Conservation (phyloP, 768 basidiomycete genomes). For the Tulasnella sp. region DNA sequence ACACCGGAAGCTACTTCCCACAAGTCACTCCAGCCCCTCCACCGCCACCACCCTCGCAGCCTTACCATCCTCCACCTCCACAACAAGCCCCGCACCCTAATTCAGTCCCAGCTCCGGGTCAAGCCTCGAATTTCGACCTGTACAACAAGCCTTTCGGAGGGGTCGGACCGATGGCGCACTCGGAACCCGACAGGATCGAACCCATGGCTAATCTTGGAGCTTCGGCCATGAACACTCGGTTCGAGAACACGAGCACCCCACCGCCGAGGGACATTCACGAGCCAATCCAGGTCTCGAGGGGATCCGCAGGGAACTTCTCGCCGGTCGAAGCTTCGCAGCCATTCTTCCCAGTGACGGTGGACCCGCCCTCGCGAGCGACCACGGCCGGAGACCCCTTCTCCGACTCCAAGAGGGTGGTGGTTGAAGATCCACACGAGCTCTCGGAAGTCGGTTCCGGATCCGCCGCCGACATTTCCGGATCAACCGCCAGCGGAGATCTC, state of each 20-base stretch:
- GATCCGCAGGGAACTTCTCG: not conserved
- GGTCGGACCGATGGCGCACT: not conserved
- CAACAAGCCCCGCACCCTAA: not conserved
- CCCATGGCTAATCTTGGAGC: not conserved
- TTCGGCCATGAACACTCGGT: not conserved
- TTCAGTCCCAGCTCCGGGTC: not conserved
- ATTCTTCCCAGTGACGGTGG: not conserved
- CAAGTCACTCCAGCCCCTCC: not conserved
- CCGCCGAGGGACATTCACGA: not conserved
- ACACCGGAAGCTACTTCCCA: not conserved
- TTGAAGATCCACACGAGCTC: not conserved
- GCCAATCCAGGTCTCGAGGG: not conserved
- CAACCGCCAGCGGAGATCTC: not conserved
- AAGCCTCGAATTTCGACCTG: not conserved
- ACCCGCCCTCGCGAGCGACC: not conserved
- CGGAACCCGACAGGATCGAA: not conserved
- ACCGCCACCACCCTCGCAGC: not conserved
- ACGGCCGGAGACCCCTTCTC: not conserved
- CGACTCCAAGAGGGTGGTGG: not conserved
- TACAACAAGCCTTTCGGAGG: constrained; percentile 4
- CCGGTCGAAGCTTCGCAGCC: not conserved
- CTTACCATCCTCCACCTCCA: not conserved
- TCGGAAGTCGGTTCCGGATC: not conserved
- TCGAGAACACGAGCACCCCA: constrained; percentile 9
- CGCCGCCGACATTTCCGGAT: not conserved